Base-by-base conservation (phyloP, 2,329 filamentous ascomycete genomes). In the Trichoderma sp. region DNA sequence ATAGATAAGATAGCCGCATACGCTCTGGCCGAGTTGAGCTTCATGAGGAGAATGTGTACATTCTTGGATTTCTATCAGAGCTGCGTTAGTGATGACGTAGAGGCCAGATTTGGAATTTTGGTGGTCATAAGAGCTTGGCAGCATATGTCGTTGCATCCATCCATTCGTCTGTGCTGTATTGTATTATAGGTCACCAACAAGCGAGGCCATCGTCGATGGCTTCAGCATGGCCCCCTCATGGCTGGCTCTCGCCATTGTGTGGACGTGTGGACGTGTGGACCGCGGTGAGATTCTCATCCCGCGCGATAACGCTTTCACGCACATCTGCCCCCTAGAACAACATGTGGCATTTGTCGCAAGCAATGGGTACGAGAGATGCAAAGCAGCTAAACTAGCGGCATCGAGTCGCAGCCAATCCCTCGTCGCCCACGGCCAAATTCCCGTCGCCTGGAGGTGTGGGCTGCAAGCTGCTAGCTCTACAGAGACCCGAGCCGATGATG, bases 351-450 rank as follows among this genome's bases (percentile, higher is more conserved):
- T 23, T 62, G 39, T 55, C 43, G 39, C 20, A 47, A 23, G 30
- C 47, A 43, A 43, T 47, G 68, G 58, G 47, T 30, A 34, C 26
- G 32, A 64, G 30, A 70, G 30, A 70, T 69, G 59, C 59, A 15
- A 30, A 36, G 47, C 68, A 70, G 20, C 68, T 70, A 70, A 70
- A 57, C 30, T 70, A 57, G 68, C 43, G 47, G 34, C 58, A n/a
- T 39, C 12, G 68, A 43, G 13, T 32, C 28, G 6, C 15, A 53
- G 28, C 39, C 57, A 50, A 61, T 68, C 55, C 66, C 4, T n/a
- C 53, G 39, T 53, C 58, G 17, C 15, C 9, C 59, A 57, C n/a
- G 47, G 13, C 32, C 43, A 30, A 57, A 57, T 43, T 17, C 23
- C 28, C 34, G 23, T 64, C 39, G 13, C 20, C n/a, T n/a, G 32